Percentiles rank a stretch among this genome's conserved stretches.
phyloP scores from a whole-genome alignment of 2,329 filamentous ascomycete genomes.

The Microdochium paspali region DNA sequence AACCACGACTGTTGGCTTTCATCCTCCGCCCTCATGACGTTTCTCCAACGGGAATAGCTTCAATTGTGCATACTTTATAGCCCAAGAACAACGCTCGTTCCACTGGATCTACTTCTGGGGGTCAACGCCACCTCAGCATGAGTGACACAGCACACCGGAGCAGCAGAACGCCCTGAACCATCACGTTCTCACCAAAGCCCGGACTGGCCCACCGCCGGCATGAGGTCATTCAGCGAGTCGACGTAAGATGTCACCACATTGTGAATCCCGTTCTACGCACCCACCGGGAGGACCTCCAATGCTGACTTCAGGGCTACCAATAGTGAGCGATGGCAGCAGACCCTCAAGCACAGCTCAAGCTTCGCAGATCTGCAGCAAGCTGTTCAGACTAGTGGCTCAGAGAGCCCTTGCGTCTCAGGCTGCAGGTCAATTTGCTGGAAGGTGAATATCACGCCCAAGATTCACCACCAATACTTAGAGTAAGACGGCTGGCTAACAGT shows the following conservation, averaged over 20 bases:
- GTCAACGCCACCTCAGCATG: background rate
- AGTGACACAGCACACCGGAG: background rate
- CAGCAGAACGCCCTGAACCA: background rate
- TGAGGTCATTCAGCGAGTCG: background rate
- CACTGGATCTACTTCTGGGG: background rate
- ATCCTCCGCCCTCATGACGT: no score
- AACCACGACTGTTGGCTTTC: no score
- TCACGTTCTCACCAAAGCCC: background rate
- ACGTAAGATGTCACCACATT: no score
- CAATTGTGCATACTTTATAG: no score
- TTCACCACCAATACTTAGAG: background rate
- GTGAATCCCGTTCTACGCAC: no score
- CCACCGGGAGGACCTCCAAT: no score
- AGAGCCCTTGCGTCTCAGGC: slow-evolving; percentile 59
- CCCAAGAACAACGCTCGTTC: no score
- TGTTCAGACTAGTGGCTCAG: slow-evolving; percentile 49
- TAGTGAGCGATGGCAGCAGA: slow-evolving; percentile 60
- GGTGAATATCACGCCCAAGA: slow-evolving; percentile 30
- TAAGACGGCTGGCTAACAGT: background rate
- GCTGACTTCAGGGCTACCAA: no score
- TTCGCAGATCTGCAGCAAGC: slow-evolving; percentile 54
- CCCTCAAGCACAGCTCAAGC: slow-evolving; percentile 46
- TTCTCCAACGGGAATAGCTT: background rate
- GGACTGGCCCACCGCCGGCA: background rate
- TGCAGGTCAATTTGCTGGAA: slow-evolving; percentile 91